A percentile compares a stretch with the other conserved stretches of the same genome.
phyloP scores from a whole-genome alignment of 202 grass and related monocot genomes.

The Dendrocalamus latiflorus region DNA sequence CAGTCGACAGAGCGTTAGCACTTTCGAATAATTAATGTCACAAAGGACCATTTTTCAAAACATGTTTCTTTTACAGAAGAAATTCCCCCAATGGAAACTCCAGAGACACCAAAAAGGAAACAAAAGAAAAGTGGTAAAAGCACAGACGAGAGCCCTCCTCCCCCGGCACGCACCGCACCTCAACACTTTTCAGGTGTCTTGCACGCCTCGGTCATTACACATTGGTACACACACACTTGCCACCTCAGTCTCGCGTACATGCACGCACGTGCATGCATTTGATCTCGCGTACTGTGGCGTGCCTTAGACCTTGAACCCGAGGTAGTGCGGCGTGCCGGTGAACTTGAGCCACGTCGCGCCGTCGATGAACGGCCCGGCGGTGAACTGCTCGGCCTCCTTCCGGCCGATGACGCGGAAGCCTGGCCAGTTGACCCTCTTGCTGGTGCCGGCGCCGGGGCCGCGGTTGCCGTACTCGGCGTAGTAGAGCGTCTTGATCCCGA shows the following conservation, averaged over 20 bases:
- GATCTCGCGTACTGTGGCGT: too few relatives aligned
- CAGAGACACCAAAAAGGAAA: background rate
- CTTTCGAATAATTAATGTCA: background rate
- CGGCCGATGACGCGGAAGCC: too few relatives aligned
- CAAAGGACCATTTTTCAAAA: background rate
- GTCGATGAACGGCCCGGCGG: constrained; percentile 53
- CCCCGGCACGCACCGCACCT: background rate
- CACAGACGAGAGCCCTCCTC: constrained; percentile 11
- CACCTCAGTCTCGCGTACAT: too few relatives aligned
- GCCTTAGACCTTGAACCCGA: constrained; percentile 56
- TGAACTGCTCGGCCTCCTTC: constrained; percentile 69
- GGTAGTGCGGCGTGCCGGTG: constrained; percentile 66
- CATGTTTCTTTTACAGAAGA: background rate
- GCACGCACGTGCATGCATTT: background rate
- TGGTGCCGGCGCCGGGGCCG: constrained; percentile 55
- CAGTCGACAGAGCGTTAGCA: too few relatives aligned
- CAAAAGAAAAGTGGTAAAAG: background rate
- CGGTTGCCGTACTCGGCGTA: constrained; percentile 69
- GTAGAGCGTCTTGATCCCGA: constrained; percentile 67
- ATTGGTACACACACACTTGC: background rate
- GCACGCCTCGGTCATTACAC: background rate
- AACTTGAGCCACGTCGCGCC: constrained; percentile 64
- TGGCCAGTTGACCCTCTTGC: too few relatives aligned
- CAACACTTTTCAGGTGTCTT: background rate
- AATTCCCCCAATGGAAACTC: background rate